phyloP scores from a whole-genome alignment of 1,284 basidiomycete species.

The Rhodotorula sp. region DNA sequence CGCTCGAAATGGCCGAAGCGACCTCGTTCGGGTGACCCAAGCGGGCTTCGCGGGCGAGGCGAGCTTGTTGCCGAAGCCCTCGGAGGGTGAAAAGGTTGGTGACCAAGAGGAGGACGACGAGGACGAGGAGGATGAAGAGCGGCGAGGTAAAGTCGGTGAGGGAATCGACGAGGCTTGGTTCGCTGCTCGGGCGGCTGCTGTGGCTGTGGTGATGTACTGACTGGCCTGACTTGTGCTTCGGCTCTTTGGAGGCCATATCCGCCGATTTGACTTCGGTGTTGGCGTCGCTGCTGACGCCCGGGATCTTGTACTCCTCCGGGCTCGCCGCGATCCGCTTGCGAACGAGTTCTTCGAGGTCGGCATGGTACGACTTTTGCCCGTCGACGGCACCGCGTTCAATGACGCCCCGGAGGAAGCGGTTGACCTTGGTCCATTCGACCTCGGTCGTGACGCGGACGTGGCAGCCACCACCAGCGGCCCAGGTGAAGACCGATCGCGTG shows the following conservation, averaged over 20 bases:
- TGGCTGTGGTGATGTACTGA: neutral
- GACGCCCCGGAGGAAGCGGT: conserved; percentile 26
- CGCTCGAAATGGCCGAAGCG: conserved; percentile 27
- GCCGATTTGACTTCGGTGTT: conserved; percentile 3
- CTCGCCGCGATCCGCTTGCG: conserved; percentile 81
- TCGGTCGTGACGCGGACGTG: conserved; percentile 83
- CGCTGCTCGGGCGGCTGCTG: neutral
- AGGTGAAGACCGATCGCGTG: conserved; percentile 89
- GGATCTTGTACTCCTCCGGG: conserved; percentile 68
- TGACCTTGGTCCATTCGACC: conserved; percentile 84
- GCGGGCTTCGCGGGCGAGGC: conserved; percentile 4
- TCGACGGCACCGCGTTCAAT: conserved; percentile 57
- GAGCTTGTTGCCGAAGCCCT: conserved; percentile 22
- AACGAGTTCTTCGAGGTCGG: conserved; percentile 78
- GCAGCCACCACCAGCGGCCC: conserved; percentile 76
- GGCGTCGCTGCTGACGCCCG: conserved; percentile 5
- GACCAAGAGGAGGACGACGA: conserved; percentile 26
- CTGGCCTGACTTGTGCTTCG: neutral
- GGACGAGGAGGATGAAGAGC: neutral
- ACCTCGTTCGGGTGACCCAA: conserved; percentile 30
- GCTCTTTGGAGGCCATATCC: conserved; percentile 5
- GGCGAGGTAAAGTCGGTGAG: conserved; percentile 2
- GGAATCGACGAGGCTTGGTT: conserved; percentile 7
- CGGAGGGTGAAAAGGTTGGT: conserved; percentile 32
- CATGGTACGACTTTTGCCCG: conserved; percentile 85